Evolutionary conservation across 495 filamentous ascomycete species (phyloP).

Genomic region (Melanomma pulvis-pyrius): DNA sequence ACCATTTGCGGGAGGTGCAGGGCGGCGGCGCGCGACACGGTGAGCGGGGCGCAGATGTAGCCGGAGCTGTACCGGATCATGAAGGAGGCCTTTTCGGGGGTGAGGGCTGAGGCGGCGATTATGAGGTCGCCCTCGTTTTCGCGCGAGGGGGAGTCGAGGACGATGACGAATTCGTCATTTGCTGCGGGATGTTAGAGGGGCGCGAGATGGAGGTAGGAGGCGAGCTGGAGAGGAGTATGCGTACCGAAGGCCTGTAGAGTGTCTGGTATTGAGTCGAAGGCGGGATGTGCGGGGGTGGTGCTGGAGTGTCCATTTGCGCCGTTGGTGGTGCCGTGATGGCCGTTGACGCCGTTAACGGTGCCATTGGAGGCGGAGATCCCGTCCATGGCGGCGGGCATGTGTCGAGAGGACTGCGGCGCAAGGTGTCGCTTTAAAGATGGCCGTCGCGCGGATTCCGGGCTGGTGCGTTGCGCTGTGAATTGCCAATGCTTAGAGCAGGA

Average conservation of each 20-base stretch:
- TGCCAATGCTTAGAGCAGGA: conserved; percentile 30
- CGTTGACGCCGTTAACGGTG: conserved; percentile 26
- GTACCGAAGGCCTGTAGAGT: conserved; percentile 81
- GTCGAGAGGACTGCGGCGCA: not conserved
- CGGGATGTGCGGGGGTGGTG: conserved; percentile 28
- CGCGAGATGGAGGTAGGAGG: not conserved
- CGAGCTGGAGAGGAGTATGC: conserved; percentile 39
- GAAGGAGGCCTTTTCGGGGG: conserved; percentile 89
- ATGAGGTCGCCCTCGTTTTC: conserved; percentile 99
- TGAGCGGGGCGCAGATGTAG: conserved; percentile 84
- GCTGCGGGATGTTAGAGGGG: conserved; percentile 51
- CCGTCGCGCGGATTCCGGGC: not conserved
- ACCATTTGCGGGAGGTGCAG: conserved; percentile 93
- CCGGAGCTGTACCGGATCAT: conserved; percentile 85
- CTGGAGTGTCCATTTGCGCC: conserved; percentile 13
- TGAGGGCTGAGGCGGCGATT: conserved; percentile 85
- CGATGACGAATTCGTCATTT: conserved; percentile 90
- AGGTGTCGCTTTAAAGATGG: not conserved
- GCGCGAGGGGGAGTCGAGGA: conserved; percentile 84
- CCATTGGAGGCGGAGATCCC: conserved; percentile 11
- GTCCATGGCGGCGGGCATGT: not conserved
- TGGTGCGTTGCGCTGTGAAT: not conserved
- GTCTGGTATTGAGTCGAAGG: conserved; percentile 86
- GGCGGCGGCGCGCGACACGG: conserved; percentile 62
- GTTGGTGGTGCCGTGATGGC: conserved; percentile 3